These are phyloP conservation scores for Cutaneotrichosporon arboriforme DNA, from an alignment of 1,284 basidiomycete species.

Conservation along the genomic window DNA sequence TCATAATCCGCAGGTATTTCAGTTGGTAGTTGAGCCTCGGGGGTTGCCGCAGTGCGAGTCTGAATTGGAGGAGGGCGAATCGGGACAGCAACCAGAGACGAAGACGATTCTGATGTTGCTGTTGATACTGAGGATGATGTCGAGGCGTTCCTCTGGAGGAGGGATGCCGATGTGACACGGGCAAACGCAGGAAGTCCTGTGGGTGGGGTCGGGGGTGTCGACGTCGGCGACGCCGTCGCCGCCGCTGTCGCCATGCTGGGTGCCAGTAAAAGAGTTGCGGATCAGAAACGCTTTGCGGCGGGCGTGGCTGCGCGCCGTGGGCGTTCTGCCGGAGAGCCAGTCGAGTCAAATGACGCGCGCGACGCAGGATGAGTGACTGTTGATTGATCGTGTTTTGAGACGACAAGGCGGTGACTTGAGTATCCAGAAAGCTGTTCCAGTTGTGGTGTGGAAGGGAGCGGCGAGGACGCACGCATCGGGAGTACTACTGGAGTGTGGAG, in stretches of 20 bases:
- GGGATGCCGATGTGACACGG: constrained; percentile 14
- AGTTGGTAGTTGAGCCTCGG: constrained; percentile 23
- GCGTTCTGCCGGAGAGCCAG: background rate
- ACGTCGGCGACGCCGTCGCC: constrained; percentile 7
- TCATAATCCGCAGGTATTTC: constrained; percentile 5
- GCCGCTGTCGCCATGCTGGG: constrained; percentile 1
- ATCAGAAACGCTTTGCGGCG: background rate
- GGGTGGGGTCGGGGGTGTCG: constrained; percentile 17
- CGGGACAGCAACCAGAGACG: constrained; percentile 43
- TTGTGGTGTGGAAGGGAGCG: too few species aligned
- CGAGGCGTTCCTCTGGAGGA: constrained; percentile 37
- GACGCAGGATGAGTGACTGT: too few species aligned
- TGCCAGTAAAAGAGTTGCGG: background rate
- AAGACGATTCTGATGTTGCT: constrained; percentile 36
- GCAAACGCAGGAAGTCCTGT: constrained; percentile 12
- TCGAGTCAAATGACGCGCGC: too few species aligned
- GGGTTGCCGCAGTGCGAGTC: constrained; percentile 43
- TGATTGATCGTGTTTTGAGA: too few species aligned
- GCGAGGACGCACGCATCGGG: background rate
- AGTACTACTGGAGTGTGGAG: too few species aligned
- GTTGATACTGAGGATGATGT: constrained; percentile 39
- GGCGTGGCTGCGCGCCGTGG: background rate
- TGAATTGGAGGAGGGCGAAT: constrained; percentile 44
- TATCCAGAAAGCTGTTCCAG: too few species aligned
- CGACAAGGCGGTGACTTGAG: too few species aligned